A percentile compares a stretch with the other conserved stretches of the same genome.
Conservation (phyloP, 176 grass and related monocot genomes). For the Saccharum spontaneum region DNA sequence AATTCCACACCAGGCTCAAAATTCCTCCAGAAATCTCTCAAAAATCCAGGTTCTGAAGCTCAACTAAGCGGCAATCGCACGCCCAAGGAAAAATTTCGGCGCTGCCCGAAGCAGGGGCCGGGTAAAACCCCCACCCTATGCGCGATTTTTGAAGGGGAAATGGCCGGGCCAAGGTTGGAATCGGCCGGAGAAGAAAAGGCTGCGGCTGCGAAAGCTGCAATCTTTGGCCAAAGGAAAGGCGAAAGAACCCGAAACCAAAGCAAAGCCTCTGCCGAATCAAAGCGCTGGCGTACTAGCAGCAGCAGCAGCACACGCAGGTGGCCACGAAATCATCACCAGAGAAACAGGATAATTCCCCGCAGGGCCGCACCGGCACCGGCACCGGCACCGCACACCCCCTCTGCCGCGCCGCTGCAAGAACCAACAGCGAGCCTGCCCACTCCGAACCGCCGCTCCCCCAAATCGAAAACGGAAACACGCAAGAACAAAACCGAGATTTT, state of each 20-base stretch:
- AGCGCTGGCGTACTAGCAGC: constrained; percentile 7
- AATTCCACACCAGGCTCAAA: constrained; percentile 29
- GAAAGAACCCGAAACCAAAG: constrained; percentile 35
- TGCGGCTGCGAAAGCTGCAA: constrained; percentile 60
- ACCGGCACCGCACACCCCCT: not conserved
- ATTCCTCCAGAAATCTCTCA: constrained; percentile 34
- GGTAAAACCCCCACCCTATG: constrained; percentile 27
- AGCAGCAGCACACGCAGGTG: constrained; percentile 15
- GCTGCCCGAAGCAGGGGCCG: not conserved
- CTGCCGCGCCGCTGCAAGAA: constrained; percentile 26
- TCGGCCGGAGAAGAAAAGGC: constrained; percentile 27
- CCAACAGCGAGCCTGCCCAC: constrained; percentile 29
- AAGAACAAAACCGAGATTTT: constrained; percentile 11
- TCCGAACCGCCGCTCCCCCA: constrained; percentile 25
- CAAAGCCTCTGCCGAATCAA: constrained; percentile 58
- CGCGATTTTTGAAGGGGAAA: constrained; percentile 42
- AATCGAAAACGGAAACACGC: constrained; percentile 34
- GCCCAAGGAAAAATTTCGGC: constrained; percentile 32
- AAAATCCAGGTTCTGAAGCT: constrained; percentile 17
- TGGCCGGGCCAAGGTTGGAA: constrained; percentile 39
- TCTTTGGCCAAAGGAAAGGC: constrained; percentile 53
- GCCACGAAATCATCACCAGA: constrained; percentile 32
- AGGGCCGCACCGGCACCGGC: not conserved
- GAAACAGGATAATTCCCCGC: constrained; percentile 29
- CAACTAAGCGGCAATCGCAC: constrained; percentile 28